phyloP scores from a whole-genome alignment of 2,329 filamentous ascomycete genomes.

The Orbilia oligospora region DNA sequence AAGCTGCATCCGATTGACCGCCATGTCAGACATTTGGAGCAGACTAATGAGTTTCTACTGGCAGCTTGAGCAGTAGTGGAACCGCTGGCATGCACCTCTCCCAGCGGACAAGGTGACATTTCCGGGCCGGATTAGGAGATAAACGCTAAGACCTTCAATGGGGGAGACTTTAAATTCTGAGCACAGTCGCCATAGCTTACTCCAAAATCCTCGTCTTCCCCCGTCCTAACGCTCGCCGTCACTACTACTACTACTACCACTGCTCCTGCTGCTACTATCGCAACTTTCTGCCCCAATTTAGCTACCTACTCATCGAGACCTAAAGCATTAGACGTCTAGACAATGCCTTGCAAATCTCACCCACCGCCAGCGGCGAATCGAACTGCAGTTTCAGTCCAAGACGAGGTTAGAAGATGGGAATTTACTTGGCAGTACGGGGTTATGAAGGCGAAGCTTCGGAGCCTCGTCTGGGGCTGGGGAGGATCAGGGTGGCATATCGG shows the following conservation, averaged over 20 bases:
- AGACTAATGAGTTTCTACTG: constrained; percentile 17
- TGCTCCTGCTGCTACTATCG: neutral
- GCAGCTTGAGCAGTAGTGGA: constrained; percentile 17
- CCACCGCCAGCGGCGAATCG: constrained; percentile 36
- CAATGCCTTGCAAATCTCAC: constrained; percentile 57
- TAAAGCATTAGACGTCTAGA: neutral
- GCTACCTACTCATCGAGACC: neutral
- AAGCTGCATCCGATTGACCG: constrained; percentile 15
- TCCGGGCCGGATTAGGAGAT: constrained; percentile 33
- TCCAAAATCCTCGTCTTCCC: neutral
- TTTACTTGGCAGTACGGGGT: constrained; percentile 44
- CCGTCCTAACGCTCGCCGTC: neutral
- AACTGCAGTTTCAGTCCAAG: constrained; percentile 31
- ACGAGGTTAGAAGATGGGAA: constrained; percentile 56
- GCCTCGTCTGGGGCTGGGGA: constrained; percentile 52
- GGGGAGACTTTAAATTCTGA: constrained; percentile 35
- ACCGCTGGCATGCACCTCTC: constrained; percentile 7
- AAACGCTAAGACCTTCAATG: constrained; percentile 29
- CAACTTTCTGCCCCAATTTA: neutral
- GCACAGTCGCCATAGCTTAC: neutral
- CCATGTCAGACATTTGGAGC: constrained; percentile 6
- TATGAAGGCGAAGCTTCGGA: constrained; percentile 42
- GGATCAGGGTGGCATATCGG: constrained; percentile 23
- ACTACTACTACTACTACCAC: too few relatives aligned
- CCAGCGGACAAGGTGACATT: constrained; percentile 40